Base-by-base conservation (phyloP, 192 early-diverging fungal genomes). In the Gigaspora rosea region DNA sequence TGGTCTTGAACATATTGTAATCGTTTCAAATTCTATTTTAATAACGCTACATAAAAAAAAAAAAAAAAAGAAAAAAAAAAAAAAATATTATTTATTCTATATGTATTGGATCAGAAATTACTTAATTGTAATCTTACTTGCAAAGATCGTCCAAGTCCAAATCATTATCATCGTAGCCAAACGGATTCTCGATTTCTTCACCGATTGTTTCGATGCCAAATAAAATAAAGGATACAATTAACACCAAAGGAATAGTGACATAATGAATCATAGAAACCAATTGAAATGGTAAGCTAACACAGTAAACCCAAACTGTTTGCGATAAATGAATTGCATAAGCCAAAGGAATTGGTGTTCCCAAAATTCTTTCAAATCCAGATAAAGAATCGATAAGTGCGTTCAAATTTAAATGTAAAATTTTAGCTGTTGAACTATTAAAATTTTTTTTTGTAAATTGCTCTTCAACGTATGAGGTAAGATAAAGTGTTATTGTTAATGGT, bases 181-280 rank as follows among this genome's bases (percentile, higher is more conserved):
- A 96, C 11, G 95, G 95, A 79, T 97, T 96, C 85, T 98, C 95
- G 64, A 98, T 96, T 83, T 96, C 93, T 20, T 86, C 87, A 46
- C 93, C 95, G 71, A 97, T 96, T 15, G 83, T 80, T 66, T 94
- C 90, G 71, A 98, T 93, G 77, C 96, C 96, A 16, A 96, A 82
- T 79, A 96, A 83, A 51, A 88, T 89, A 77, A 95, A 94, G 2
- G 91, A 81, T 0, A 90, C 83, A n/a, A 96, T 80, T 62, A 90
- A 83, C 66, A 89, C 85, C 9, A 94, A 78, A 8, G 92, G 86
- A 59, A 95, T 90, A 71, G 93, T 91, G 50, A 84, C 79, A 76
- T 87, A 91, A 33, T 77, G 36, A 47, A 85, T 62, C 61, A 62
- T 78, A 8, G 22, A 32, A 22, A 93, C 90, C 50, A 95, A 82